Evolutionary conservation across 2,329 filamentous ascomycete species (phyloP).

Genomic region (Grosmannia serpens): DNA sequence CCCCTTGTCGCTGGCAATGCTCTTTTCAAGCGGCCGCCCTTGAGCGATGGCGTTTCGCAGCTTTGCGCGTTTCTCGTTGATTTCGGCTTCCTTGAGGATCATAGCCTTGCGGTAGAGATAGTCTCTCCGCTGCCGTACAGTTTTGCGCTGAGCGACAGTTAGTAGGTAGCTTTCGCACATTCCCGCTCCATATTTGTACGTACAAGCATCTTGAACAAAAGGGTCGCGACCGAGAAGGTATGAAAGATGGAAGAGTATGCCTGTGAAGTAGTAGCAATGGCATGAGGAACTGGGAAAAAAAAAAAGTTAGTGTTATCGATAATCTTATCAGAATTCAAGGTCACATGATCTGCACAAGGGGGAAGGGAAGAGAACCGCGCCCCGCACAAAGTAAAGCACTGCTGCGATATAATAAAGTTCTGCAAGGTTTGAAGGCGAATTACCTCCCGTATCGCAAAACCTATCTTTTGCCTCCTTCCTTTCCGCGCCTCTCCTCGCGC

Average conservation of each 20-base stretch:
- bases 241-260: too few species aligned
- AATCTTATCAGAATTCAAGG: neutral
- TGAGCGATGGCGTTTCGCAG: conserved; percentile 77
- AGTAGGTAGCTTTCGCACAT: neutral
- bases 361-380: conserved; percentile 1
- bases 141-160: conserved; percentile 41
- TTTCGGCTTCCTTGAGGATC: conserved; percentile 80
- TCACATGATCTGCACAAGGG: neutral
- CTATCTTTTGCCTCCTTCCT: neutral
- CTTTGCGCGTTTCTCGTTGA: conserved; percentile 81
- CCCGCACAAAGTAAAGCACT: conserved; percentile 6
- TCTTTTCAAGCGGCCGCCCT: conserved; percentile 72
- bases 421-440: neutral
- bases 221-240: too few species aligned
- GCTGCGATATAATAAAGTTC: neutral
- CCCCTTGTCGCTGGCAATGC: conserved; percentile 74
- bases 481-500: neutral
- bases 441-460: neutral
- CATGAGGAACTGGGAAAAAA: too few species aligned
- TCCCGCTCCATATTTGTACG: neutral
- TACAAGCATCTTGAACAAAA: conserved; percentile 10
- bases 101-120: conserved; percentile 88
- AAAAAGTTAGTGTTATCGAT: conserved; percentile 6
- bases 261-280: neutral
- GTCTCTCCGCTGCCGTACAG: conserved; percentile 68